These are phyloP conservation scores for Asterochloris sp. DNA, from an alignment of 139 green algal species.

Conservation along the genomic window DNA sequence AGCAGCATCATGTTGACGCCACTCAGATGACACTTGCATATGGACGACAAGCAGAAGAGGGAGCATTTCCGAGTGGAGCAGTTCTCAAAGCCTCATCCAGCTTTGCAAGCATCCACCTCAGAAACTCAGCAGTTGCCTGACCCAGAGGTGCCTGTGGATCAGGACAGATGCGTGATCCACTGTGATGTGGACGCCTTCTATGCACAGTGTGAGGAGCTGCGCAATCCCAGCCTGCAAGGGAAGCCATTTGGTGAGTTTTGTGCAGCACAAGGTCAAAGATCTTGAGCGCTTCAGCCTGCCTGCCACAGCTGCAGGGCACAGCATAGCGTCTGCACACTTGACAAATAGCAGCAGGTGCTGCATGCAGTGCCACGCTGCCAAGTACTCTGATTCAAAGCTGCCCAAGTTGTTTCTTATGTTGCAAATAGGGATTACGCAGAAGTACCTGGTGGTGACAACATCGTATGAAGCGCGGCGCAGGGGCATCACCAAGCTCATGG, in stretches of 20 bases:
- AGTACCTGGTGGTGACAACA: slow-evolving; percentile 75
- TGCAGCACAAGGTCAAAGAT: not conserved
- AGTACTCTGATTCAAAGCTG: not conserved
- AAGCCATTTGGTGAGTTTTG: slow-evolving; percentile 33
- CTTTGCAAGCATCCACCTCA: too few species aligned
- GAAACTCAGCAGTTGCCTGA: too few species aligned
- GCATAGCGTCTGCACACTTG: not conserved
- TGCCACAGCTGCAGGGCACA: not conserved
- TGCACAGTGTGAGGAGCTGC: slow-evolving; percentile 70
- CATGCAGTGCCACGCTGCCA: not conserved
- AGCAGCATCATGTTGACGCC: too few species aligned
- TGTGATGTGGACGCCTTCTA: slow-evolving; percentile 79
- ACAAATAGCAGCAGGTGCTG: too few species aligned
- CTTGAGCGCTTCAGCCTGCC: not conserved
- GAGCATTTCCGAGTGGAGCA: too few species aligned
- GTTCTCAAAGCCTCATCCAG: too few species aligned
- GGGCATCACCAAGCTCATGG: slow-evolving; percentile 82
- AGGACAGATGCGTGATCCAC: slow-evolving; percentile 53
- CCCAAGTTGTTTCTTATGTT: not conserved
- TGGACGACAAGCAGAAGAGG: too few species aligned
- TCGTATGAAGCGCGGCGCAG: slow-evolving; percentile 73
- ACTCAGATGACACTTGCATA: too few species aligned
- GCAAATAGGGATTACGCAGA: slow-evolving; percentile 65
- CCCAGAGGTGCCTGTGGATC: not conserved
- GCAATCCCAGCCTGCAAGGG: slow-evolving; percentile 37